Evolutionary conservation across 2,329 filamentous ascomycete species (phyloP).

Genomic region (Cercospora sesami): DNA sequence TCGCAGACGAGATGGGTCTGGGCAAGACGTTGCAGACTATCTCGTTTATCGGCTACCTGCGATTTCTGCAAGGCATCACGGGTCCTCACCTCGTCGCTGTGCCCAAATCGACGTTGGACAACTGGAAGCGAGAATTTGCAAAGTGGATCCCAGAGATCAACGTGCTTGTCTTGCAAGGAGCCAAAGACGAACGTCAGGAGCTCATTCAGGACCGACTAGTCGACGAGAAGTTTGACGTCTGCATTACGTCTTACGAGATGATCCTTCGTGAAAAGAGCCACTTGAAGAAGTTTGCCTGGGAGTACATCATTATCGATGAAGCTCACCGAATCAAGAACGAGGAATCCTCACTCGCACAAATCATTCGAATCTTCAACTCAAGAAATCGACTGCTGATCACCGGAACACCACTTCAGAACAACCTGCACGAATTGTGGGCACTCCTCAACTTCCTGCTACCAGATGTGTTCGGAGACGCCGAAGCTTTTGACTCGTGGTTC

Average conservation of each 20-base stretch:
- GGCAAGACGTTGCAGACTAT: constrained; percentile 98
- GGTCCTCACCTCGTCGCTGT: constrained; percentile 91
- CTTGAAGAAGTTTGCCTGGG: constrained; percentile 97
- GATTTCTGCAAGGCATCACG: constrained; percentile 83
- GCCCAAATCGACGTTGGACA: constrained; percentile 95
- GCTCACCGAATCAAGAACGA: constrained; percentile 99
- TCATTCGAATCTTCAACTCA: constrained; percentile 94
- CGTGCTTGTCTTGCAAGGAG: constrained; percentile 88
- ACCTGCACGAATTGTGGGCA: constrained; percentile 96
- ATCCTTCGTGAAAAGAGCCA: constrained; percentile 92
- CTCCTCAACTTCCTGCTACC: constrained; percentile 96
- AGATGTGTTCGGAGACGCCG: constrained; percentile 94
- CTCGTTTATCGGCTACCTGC: constrained; percentile 89
- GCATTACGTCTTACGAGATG: constrained; percentile 99
- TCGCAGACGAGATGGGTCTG: constrained; percentile 98
- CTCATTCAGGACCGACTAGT: constrained; percentile 90
- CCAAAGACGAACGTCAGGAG: constrained; percentile 85
- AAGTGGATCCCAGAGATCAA: constrained; percentile 96
- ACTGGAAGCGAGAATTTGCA: constrained; percentile 94
- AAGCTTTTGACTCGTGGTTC: constrained; percentile 98
- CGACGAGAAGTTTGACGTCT: constrained; percentile 94
- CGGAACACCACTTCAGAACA: constrained; percentile 95
- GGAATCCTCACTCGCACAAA: constrained; percentile 92
- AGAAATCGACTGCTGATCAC: constrained; percentile 94
- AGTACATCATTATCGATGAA: constrained; percentile 99